phyloP scores from a whole-genome alignment of 2,329 filamentous ascomycete species.

The Clonostachys solani region DNA sequence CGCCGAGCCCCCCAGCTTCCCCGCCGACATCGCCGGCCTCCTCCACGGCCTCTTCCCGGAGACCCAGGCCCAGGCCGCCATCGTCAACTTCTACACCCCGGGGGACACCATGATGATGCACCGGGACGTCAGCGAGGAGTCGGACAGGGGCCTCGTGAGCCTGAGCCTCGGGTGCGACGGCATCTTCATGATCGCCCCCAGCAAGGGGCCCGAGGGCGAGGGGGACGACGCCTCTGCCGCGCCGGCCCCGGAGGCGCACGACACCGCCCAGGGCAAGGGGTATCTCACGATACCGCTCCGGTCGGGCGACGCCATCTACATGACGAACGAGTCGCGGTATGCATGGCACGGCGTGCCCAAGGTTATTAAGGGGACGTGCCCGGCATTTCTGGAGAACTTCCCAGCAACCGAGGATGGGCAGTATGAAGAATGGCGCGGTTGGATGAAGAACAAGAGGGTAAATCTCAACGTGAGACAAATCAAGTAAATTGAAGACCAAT shows the following conservation, averaged over 20 bases:
- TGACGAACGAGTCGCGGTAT: constrained; percentile 76
- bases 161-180: constrained; percentile 88
- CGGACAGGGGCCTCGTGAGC: constrained; percentile 73
- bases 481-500: constrained; percentile 25
- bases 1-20: constrained; percentile 66
- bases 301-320: constrained; percentile 87
- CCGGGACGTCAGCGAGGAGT: constrained; percentile 86
- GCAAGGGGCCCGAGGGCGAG: constrained; percentile 16
- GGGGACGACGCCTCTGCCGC: constrained; percentile 6
- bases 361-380: constrained; percentile 76
- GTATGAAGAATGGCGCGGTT: constrained; percentile 72
- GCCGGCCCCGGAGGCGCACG: constrained; percentile 6
- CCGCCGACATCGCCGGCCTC: constrained; percentile 64
- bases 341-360: constrained; percentile 96
- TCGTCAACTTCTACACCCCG: constrained; percentile 88
- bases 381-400: constrained; percentile 70
- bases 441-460: constrained; percentile 84
- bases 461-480: constrained; percentile 94
- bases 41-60: constrained; percentile 69
- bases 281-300: constrained; percentile 63
- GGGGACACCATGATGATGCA: constrained; percentile 91
- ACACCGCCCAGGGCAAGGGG: constrained; percentile 27
- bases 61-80: constrained; percentile 81
- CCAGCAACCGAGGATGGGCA: constrained; percentile 47
- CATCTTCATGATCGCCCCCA: constrained; percentile 78